Base-by-base conservation (phyloP, 139 green algal genomes). In the Tetraselmis striata region DNA sequence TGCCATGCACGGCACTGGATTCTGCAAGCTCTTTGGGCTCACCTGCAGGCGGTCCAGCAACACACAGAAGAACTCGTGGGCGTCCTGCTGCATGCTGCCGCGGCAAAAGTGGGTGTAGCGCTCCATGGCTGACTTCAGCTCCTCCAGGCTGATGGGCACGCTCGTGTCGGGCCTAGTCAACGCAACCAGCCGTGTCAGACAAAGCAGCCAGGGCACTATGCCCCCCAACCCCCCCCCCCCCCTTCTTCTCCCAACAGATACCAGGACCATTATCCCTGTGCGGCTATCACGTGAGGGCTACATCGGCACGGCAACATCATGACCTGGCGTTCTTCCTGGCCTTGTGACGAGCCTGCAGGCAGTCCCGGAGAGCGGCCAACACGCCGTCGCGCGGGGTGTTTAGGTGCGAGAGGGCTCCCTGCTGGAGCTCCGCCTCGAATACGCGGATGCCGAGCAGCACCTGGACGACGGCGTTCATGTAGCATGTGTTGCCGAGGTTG, bases 51-150 rank as follows among this genome's bases (percentile, higher is more conserved):
- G 78, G 27, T 95, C 89, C 80, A 94, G 80, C 84, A 95, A 84
- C 30, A 83, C 82, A 30, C 87, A 88, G 24, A 95, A 78, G 85
- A 92, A 95, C 85, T 95, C 91, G 31, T 95, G 91, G 2, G 90
- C 89, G 79, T 95, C 92, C 86, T 95, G 90, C 85, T 95, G 92
- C 30, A 84, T 80, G 58, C 88, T 83, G 25, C 91, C 90, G 23
- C 84, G 83, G 85, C 92, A 95, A 2, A 88, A 88, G 0, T 77
- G 30, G 32, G 92, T 86, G 79, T 81, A 45, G 30, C 81, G 84
- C 26, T 86, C 83, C 29, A 94, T 89, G 30, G 90, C 86, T 0
- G 59, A 77, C 74, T 89, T 88, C 31, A 93, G 79, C 67, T 29
- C 59, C 29, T 58, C 75, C 1, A 86, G 90, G 76, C 80, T 83